A percentile compares a stretch with the other conserved stretches of the same genome.
phyloP scores from a whole-genome alignment of 1,284 basidiomycete genomes.

The Moniliella sp. region DNA sequence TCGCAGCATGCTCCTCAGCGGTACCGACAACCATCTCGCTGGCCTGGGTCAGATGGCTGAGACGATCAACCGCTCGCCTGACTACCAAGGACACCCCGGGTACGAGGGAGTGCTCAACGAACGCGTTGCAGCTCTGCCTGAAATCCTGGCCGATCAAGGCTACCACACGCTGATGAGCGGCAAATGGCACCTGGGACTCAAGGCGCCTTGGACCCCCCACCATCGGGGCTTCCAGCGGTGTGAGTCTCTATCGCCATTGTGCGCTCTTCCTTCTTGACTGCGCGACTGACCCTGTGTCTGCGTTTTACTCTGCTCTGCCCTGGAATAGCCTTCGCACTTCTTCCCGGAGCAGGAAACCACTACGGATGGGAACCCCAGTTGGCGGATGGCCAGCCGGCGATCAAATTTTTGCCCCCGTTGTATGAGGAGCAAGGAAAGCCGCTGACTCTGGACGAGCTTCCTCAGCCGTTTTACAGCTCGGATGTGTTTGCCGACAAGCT shows the following conservation, averaged over 20 bases:
- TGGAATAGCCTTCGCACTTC: slow-evolving; percentile 17
- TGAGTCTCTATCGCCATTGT: no score
- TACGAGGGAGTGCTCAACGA: slow-evolving; percentile 19
- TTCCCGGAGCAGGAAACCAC: slow-evolving; percentile 28
- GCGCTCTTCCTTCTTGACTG: no score
- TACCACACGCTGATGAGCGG: slow-evolving; percentile 5
- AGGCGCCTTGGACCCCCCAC: slow-evolving; percentile 8
- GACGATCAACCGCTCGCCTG: slow-evolving; percentile 10
- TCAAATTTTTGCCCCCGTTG: slow-evolving; percentile 6
- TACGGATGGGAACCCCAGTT: slow-evolving; percentile 17
- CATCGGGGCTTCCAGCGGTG: slow-evolving; percentile 30
- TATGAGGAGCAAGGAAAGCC: slow-evolving; percentile 4
- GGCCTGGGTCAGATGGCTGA: slow-evolving; percentile 27
- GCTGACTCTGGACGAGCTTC: slow-evolving; percentile 3
- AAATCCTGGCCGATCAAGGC: slow-evolving; percentile 19
- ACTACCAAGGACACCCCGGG: slow-evolving; percentile 13
- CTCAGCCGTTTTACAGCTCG: slow-evolving; percentile 11
- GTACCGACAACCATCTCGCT: slow-evolving; percentile 14
- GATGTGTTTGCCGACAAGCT: slow-evolving; percentile 8
- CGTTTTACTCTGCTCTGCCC: no score
- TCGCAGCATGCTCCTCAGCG: slow-evolving; percentile 8
- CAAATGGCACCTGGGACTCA: slow-evolving; percentile 34
- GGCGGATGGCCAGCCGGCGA: slow-evolving; percentile 4
- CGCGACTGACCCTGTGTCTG: no score
- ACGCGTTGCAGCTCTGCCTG: slow-evolving; percentile 22